Conservation (phyloP, 768 basidiomycete genomes). For the Postia placenta region DNA sequence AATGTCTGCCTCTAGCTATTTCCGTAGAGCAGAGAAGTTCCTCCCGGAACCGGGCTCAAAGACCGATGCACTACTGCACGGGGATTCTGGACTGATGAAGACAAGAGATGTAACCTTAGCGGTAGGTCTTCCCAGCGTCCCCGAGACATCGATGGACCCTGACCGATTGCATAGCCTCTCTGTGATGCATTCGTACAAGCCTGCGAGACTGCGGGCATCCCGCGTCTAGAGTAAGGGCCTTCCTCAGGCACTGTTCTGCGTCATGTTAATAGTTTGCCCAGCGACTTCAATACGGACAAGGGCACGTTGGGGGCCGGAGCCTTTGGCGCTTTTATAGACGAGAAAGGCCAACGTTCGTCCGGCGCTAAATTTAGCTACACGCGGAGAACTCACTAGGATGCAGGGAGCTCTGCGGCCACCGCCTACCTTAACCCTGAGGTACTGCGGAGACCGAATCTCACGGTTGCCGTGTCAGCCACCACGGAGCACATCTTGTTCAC, state of each 20-base stretch:
- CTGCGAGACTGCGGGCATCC: not conserved
- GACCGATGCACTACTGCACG: slow-evolving; percentile 1
- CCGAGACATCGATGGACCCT: too few relatives aligned
- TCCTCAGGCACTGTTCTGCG: not conserved
- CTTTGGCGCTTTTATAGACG: slow-evolving; percentile 12
- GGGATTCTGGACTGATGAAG: slow-evolving; percentile 7
- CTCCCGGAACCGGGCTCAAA: slow-evolving; percentile 2
- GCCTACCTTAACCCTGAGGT: slow-evolving; percentile 20
- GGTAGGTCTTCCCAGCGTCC: not conserved
- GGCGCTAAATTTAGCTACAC: not conserved
- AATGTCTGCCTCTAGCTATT: slow-evolving; percentile 15
- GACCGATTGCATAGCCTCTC: slow-evolving; percentile 2
- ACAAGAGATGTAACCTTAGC: not conserved
- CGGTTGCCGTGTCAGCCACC: slow-evolving; percentile 13
- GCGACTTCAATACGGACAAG: slow-evolving; percentile 13
- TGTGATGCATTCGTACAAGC: not conserved
- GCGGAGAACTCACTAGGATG: not conserved
- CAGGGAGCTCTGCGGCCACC: slow-evolving; percentile 22
- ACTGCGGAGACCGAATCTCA: slow-evolving; percentile 19
- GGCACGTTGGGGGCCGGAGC: slow-evolving; percentile 11
- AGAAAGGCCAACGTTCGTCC: slow-evolving; percentile 13
- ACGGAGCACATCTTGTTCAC: slow-evolving; percentile 18
- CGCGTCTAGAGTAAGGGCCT: not conserved
- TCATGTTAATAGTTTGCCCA: not conserved
- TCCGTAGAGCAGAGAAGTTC: slow-evolving; percentile 15